Conservation (phyloP, 148 eudicot genomes). For the Vaccinium corymbosum region DNA sequence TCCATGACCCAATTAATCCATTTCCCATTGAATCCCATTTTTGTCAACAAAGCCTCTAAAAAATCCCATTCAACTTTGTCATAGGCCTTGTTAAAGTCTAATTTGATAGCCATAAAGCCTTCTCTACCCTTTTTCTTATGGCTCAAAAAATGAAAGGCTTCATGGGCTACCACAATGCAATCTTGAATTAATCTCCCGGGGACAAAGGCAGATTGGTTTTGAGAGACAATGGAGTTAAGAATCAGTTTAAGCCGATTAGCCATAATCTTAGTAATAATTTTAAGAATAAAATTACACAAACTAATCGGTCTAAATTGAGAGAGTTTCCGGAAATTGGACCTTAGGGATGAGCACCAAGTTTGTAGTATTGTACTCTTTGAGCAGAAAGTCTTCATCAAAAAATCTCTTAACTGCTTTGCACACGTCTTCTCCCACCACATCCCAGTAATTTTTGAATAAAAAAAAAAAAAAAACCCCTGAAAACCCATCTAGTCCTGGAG, state of each 20-base stretch:
- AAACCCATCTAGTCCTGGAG: neutral
- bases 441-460: fast-evolving
- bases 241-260: neutral
- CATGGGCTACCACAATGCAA: neutral
- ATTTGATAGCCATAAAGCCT: neutral
- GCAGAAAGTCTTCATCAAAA: neutral
- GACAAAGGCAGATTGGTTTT: neutral
- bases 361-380: neutral
- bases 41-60: neutral
- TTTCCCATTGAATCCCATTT: neutral
- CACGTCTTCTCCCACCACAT: neutral
- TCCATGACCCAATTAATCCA: too few species aligned
- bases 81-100: neutral
- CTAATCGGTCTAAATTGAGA: neutral
- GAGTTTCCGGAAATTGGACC: too few species aligned
- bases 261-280: neutral
- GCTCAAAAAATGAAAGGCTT: neutral
- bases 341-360: neutral
- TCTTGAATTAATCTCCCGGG: neutral
- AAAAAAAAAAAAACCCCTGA: neutral
- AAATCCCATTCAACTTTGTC: neutral
- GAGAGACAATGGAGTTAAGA: neutral
- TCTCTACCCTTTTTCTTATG: neutral
- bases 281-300: neutral
- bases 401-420: fast-evolving